phyloP scores from a whole-genome alignment of 768 basidiomycete genomes.

The Russula sp. region DNA sequence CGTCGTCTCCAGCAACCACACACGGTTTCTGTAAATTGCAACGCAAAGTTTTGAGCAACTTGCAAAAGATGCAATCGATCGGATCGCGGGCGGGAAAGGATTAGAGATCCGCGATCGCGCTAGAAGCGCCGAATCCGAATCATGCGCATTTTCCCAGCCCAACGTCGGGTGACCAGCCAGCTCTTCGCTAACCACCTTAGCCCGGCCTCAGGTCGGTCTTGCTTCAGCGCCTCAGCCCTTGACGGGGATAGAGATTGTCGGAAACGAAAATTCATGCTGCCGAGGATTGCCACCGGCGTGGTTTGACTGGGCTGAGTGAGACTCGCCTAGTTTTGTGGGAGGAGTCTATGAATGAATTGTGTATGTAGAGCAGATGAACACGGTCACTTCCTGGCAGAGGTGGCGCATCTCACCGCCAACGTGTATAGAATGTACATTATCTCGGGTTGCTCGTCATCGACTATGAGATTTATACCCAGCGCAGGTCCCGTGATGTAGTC shows the following conservation, averaged over 20 bases:
- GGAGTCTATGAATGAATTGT: neutral
- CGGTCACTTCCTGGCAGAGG: neutral
- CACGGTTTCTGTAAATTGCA: neutral
- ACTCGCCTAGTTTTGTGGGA: neutral
- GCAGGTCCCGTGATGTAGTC: conserved; percentile 1
- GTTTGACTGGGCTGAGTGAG: neutral
- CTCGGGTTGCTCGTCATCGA: neutral
- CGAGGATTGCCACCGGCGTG: neutral
- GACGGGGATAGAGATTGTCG: neutral
- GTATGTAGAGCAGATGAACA: neutral
- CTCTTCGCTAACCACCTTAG: neutral
- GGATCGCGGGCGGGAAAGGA: neutral
- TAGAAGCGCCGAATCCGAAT: neutral
- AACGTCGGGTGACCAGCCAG: neutral
- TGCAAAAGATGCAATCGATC: neutral
- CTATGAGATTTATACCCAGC: conserved; percentile 3
- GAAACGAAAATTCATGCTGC: neutral
- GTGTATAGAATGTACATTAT: neutral
- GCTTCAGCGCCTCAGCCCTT: neutral
- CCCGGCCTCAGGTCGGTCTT: too few species aligned
- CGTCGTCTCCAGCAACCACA: neutral
- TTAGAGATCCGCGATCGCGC: neutral
- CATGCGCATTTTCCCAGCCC: neutral
- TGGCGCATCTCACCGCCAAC: too few species aligned
- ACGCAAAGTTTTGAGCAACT: neutral